Evolutionary conservation across 352 stramenopile genomes (phyloP).

Genomic region (Thraustochytrium striatum): DNA sequence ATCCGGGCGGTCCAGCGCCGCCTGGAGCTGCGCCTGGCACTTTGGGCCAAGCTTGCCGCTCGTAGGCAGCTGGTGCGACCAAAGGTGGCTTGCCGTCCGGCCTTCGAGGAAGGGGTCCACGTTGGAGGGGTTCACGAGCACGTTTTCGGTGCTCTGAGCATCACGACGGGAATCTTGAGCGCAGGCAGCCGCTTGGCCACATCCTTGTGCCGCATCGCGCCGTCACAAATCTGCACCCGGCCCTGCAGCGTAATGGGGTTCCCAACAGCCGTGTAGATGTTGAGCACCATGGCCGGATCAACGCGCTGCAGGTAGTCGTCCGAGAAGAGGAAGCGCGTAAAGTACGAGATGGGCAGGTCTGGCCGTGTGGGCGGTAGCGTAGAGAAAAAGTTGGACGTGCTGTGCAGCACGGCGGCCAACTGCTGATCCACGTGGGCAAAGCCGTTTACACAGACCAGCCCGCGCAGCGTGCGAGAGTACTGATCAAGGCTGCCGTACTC

Average conservation of each 20-base stretch:
- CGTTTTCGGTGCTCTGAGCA: slow-evolving; percentile 82
- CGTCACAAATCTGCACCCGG: slow-evolving; percentile 69
- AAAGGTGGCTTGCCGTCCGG: slow-evolving; percentile 62
- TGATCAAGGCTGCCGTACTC: slow-evolving; percentile 57
- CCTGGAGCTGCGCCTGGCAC: neutral
- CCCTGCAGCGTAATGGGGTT: slow-evolving; percentile 83
- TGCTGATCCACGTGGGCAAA: slow-evolving; percentile 63
- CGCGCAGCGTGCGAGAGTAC: slow-evolving; percentile 61
- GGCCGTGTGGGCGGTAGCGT: slow-evolving; percentile 70
- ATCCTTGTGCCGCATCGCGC: slow-evolving; percentile 71
- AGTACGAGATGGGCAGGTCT: slow-evolving; percentile 79
- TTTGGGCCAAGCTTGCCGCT: slow-evolving; percentile 30
- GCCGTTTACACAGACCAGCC: slow-evolving; percentile 72
- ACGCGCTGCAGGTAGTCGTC: slow-evolving; percentile 76
- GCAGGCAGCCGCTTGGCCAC: slow-evolving; percentile 60
- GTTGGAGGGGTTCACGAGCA: slow-evolving; percentile 74
- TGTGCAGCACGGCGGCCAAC: slow-evolving; percentile 56
- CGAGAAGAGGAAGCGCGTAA: slow-evolving; percentile 83
- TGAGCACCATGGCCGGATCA: slow-evolving; percentile 76
- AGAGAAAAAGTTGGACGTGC: slow-evolving; percentile 62
- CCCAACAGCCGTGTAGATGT: slow-evolving; percentile 83
- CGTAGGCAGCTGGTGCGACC: slow-evolving; percentile 51
- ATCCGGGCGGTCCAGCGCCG: slow-evolving; percentile 22
- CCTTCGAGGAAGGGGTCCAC: slow-evolving; percentile 81
- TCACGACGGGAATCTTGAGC: slow-evolving; percentile 69